phyloP scores from a whole-genome alignment of 1,284 basidiomycete genomes.

The Austroboletus rostrupii region DNA sequence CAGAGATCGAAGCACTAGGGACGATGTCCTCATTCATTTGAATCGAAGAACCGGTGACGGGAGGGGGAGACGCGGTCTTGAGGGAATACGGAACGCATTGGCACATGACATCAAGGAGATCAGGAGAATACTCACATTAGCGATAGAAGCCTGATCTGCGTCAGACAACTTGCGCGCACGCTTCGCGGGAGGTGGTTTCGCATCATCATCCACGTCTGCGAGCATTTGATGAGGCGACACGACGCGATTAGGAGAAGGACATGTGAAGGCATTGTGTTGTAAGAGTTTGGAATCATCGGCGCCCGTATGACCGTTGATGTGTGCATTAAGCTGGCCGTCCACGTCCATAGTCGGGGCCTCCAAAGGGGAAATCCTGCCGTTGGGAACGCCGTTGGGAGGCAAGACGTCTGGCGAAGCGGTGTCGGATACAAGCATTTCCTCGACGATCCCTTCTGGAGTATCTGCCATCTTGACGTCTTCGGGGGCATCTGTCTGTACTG shows the following conservation, averaged over 20 bases:
- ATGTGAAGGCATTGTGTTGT: slow-evolving; percentile 36
- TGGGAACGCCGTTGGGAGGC: slow-evolving; percentile 4
- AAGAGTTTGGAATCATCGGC: slow-evolving; percentile 13
- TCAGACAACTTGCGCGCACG: slow-evolving; percentile 53
- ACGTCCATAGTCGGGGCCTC: slow-evolving; percentile 22
- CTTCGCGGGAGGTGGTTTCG: slow-evolving; percentile 68
- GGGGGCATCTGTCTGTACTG: slow-evolving; percentile 41
- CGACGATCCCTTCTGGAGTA: slow-evolving; percentile 21
- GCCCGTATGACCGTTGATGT: slow-evolving; percentile 35
- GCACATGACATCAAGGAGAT: slow-evolving; percentile 35
- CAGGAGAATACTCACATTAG: slow-evolving; percentile 69
- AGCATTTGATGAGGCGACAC: slow-evolving; percentile 20
- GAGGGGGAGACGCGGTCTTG: slow-evolving; percentile 72
- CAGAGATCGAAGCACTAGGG: slow-evolving; percentile 33
- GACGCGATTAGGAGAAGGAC: slow-evolving; percentile 39
- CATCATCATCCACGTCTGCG: slow-evolving; percentile 45
- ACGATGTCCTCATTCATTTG: slow-evolving; percentile 34
- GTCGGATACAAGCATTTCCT: slow-evolving; percentile 17
- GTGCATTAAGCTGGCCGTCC: slow-evolving; percentile 29
- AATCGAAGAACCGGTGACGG: slow-evolving; percentile 40
- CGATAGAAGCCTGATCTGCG: slow-evolving; percentile 49
- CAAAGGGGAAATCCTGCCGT: slow-evolving; percentile 18
- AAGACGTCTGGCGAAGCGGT: slow-evolving; percentile 13
- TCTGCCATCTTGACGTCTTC: slow-evolving; percentile 53
- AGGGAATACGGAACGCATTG: slow-evolving; percentile 24